Conservation (phyloP, 768 basidiomycete species). For the Pisolithus marmoratus region DNA sequence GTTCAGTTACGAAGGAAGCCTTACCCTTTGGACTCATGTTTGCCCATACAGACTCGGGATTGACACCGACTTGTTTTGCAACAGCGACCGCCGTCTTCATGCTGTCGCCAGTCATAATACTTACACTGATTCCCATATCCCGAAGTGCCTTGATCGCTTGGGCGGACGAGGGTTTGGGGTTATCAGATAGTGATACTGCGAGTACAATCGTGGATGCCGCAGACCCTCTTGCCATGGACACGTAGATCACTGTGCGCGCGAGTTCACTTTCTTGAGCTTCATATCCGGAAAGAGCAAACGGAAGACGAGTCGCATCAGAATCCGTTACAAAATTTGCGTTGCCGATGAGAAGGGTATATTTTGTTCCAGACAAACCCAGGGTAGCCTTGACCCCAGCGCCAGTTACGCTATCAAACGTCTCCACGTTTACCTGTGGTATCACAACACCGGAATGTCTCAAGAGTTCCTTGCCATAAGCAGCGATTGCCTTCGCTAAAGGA, state of each 20-base stretch:
- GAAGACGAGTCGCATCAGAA: constrained; percentile 47
- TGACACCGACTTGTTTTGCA: constrained; percentile 86
- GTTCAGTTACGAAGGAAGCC: constrained; percentile 73
- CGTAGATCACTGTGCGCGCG: constrained; percentile 85
- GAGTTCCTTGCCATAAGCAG: constrained; percentile 68
- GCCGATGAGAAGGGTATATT: constrained; percentile 66
- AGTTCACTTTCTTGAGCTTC: constrained; percentile 61
- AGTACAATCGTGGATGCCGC: constrained; percentile 54
- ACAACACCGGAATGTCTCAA: constrained; percentile 37
- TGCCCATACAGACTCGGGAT: constrained; percentile 78
- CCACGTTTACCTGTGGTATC: constrained; percentile 50
- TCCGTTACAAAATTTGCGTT: constrained; percentile 66
- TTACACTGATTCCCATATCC: constrained; percentile 87
- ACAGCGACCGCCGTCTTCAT: constrained; percentile 81
- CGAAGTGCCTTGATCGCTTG: constrained; percentile 78
- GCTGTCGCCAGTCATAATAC: constrained; percentile 93
- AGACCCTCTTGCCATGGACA: constrained; percentile 50
- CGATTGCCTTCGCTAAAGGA: constrained; percentile 91
- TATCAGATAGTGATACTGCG: constrained; percentile 82
- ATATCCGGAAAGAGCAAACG: constrained; percentile 56
- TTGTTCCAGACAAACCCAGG: constrained; percentile 47
- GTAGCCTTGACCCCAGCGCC: constrained; percentile 83
- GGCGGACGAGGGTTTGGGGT: constrained; percentile 77
- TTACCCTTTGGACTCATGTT: constrained; percentile 96
- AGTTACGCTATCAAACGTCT: constrained; percentile 80